Base-by-base conservation (phyloP, 805 yeast species). In the Candida sakaeoensis region DNA sequence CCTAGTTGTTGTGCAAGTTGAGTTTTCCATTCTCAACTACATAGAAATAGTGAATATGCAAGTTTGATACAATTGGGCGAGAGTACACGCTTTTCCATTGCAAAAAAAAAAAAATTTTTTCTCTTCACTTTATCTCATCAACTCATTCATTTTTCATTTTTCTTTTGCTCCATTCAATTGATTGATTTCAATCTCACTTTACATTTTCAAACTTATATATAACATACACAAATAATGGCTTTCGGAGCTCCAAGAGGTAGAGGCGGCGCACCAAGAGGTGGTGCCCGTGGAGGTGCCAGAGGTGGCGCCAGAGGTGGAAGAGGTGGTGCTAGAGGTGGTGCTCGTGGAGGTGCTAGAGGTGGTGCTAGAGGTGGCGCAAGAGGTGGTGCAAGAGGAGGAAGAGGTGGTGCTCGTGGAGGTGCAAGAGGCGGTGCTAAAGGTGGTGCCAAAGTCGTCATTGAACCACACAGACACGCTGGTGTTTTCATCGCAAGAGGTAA, bases 401-500 rank as follows among this genome's bases (percentile, higher is more conserved):
- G 74, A 47, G 74, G 85, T 54, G 80, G 78, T 44, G 72, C 73
- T 41, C 65, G 84, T 49, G 81, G 86, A 52, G 89, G 85, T 58
- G 83, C 80, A 45, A 54, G 80, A 47, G 91, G 90, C 51, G 95
- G 93, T 67, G 90, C 91, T 49, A 62, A 74, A 51, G 93, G 91
- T 57, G 95, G 95, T 65, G 95, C 96, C 57, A 93, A 85, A 76
- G 98, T 91, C 54, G 87, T 91, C 60, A 84, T 91, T 55, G 99
- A 93, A 74, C 97, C 98, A 57, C 99, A 93, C 72, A 85, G 96
- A 75, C 98, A 93, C 65, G 95, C 90, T 40, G 99, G 95, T 80
- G 96, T 93, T 53, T 93, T 81, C 82, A 91, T 93, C 70, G 99
- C 98, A 66, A 88, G 98, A 75, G 99, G 99, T 69, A 93, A 93